Evolutionary conservation across 352 stramenopile genomes (phyloP).

Genomic region (Phytopythium oedochilum): DNA sequence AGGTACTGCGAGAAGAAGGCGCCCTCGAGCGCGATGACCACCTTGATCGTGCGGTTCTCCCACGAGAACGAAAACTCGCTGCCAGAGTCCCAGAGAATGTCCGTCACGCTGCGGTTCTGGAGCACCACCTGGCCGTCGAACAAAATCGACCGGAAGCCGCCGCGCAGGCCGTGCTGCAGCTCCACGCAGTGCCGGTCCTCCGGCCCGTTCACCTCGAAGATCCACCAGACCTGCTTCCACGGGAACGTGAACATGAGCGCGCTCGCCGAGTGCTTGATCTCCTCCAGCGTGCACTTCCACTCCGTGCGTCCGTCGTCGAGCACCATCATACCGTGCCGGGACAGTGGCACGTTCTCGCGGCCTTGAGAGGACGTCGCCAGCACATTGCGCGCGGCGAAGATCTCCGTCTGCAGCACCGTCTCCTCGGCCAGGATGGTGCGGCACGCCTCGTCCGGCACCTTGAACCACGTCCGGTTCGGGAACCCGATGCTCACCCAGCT

Average conservation of each 20-base stretch:
- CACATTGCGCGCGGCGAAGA: conserved; percentile 68
- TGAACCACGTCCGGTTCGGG: conserved; percentile 80
- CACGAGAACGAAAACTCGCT: conserved; percentile 70
- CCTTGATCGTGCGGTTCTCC: conserved; percentile 64
- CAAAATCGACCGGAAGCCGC: conserved; percentile 66
- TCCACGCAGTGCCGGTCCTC: conserved; percentile 63
- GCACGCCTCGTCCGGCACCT: conserved; percentile 67
- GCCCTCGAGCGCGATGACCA: conserved; percentile 71
- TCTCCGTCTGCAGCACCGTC: conserved; percentile 63
- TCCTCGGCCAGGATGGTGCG: conserved; percentile 67
- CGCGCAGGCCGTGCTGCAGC: conserved; percentile 71
- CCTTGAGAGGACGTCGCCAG: conserved; percentile 70
- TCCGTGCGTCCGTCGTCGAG: conserved; percentile 41
- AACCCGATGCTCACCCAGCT: conserved; percentile 77
- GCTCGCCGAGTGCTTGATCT: conserved; percentile 80
- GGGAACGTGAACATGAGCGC: conserved; percentile 80
- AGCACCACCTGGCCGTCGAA: conserved; percentile 63
- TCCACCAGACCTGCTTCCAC: conserved; percentile 87
- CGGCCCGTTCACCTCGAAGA: conserved; percentile 52
- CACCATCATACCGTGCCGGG: conserved; percentile 39
- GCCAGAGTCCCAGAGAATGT: conserved; percentile 79
- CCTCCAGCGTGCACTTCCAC: conserved; percentile 68
- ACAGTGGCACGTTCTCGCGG: conserved; percentile 61
- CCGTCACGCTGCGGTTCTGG: conserved; percentile 61
- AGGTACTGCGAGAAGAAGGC: conserved; percentile 84